Evolutionary conservation across 73 alveolate genomes (phyloP), one percentile per base, ranked within the genome.

Genomic region (Symbiodinium natans): DNA sequence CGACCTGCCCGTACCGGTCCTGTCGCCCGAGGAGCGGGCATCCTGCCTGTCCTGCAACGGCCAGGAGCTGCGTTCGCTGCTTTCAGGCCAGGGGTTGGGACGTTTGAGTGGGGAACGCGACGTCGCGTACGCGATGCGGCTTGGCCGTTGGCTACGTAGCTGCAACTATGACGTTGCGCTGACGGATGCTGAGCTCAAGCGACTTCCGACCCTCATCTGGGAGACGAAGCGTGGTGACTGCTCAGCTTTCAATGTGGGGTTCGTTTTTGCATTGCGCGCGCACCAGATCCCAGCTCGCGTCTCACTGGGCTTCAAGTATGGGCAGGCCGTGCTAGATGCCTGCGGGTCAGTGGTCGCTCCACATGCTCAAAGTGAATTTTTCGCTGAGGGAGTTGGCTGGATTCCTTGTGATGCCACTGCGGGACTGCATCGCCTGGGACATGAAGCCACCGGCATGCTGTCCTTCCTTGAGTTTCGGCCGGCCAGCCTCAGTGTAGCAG

Each of bases 351-450:
- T 41, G 2, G 83, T 86, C 3, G 94, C 94, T 21, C 94, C 94
- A 6, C 94, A 86, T 56, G 94, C 83, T 48, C 94, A 86, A 19
- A 41, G 83, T 10, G 94, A 86, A 10, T 86, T 86, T 36, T 86
- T 86, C 34, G 94, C 94, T 19, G 84, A 86, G n/a, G 94, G 59
- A 11, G 23, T 86, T 8, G 94, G 94, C n/a, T 86, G 94, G 94
- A 54, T 86, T 75, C 94, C 94, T 8, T 52, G 83, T 38, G 94
- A 86, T 86, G 94, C 94, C 41, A 86, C 94, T 17, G 71, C 83
- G 23, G 94, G 94, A 29, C 83, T 86, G 46, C 83, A 56, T 56
- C 94, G 94, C 7, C 71, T 86, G 34, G 94, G 94, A 34, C 94
- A 86, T 41, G 94, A 86, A 40, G 94, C 83, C 63, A 54, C 94